Evolutionary conservation across 441 rosid genomes (phyloP), one percentile per base, ranked within the genome.

Genomic region (Aquilaria agallochum): DNA sequence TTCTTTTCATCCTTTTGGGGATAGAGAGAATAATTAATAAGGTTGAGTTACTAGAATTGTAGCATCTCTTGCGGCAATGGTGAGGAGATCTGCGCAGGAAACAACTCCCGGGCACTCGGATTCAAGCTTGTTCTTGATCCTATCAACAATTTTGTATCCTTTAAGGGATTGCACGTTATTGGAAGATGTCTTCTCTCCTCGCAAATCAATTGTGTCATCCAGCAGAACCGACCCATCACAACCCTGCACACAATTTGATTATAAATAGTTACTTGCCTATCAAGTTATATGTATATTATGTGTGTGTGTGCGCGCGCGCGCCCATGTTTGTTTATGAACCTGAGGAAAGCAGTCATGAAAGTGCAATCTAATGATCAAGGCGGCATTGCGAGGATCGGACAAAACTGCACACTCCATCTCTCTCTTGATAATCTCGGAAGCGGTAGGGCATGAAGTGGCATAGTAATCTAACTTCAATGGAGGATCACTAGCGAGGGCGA

Each of bases 271-370:
- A 10, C 30, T 2, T 44, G 7, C 15, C 7, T 8, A 1, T 7
- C 40, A 31, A 31, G 44, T 40, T 12, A 45, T 30, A 13, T n/a
- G 12, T 1, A n/a, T 30, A 27, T 15, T 13, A n/a, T 57, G 6
- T 44, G 33, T 8, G 32, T 52, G 15, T 15, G 15, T 15, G 15
- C 0, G 15, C 15, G 15, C 15, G 15, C 15, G 15, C 9, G 9
- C 20, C 20, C 20, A 34, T 34, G 40, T 34, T 34, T 34, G 40
- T 34, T 20, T 34, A 34, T 55, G 4, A n/a, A 93, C 98, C 91
- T 94, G 96, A 59, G 89, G 94, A 58, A 94, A 89, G 69, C 97
- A 94, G 68, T 91, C 96, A 4, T 94, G 97, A 78, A 94, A 89
- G 76, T 94, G 97, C 49, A 94, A 57, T 13, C 97, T 86, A 8